phyloP scores from a whole-genome alignment of 2,329 filamentous ascomycete genomes.

The Tolypocladium paradoxum region DNA sequence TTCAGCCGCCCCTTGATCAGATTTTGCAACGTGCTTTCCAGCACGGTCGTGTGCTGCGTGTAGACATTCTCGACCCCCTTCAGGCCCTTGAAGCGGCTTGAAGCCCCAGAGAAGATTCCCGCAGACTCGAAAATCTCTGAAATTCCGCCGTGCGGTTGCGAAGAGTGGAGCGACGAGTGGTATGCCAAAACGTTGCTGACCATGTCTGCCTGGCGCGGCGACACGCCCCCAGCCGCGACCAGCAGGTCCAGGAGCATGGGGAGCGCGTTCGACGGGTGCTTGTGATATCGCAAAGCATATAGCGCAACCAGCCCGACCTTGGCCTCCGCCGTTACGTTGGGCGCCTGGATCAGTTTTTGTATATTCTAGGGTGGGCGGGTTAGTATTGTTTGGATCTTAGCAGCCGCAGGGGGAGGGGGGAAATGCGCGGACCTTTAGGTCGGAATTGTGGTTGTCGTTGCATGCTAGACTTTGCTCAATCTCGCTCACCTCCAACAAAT shows the following conservation, averaged over 20 bases:
- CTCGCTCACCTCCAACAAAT: constrained; percentile 90
- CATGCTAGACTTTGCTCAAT: constrained; percentile 94
- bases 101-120: constrained; percentile 81
- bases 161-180: constrained; percentile 74
- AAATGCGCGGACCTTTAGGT: constrained; percentile 60
- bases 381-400: not conserved
- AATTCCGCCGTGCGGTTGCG: constrained; percentile 65
- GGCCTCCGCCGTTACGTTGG: constrained; percentile 64
- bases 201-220: constrained; percentile 63
- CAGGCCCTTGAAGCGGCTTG: constrained; percentile 82
- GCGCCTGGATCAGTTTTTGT: constrained; percentile 75
- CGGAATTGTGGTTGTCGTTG: constrained; percentile 85
- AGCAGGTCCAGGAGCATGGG: constrained; percentile 81
- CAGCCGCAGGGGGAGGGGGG: not conserved
- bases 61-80: constrained; percentile 99
- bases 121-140: constrained; percentile 86
- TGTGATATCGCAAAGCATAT: constrained; percentile 90
- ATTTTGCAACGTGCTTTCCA: constrained; percentile 83
- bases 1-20: constrained; percentile 83
- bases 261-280: constrained; percentile 72
- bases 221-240: constrained; percentile 69
- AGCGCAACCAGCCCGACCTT: constrained; percentile 86
- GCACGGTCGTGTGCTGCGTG: constrained; percentile 84
- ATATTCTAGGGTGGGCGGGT: constrained; percentile 45
- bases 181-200: constrained; percentile 77